Evolutionary conservation across 352 stramenopile species (phyloP).

Genomic region (Phytophthora sp.): DNA sequence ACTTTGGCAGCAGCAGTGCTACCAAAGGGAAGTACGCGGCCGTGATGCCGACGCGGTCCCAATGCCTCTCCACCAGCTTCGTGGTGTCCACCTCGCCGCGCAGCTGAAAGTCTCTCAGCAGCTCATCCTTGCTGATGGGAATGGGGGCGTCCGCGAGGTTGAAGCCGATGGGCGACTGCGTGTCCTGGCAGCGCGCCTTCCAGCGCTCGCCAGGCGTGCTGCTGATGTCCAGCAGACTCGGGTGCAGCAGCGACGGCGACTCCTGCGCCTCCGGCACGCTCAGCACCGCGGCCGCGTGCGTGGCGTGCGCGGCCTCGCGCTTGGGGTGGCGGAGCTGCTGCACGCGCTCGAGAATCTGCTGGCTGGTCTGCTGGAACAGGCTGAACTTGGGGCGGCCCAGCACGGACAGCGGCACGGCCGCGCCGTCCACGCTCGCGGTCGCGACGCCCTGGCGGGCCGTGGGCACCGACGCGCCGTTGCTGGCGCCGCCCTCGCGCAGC

Average conservation of each 20-base stretch:
- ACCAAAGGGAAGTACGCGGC: slow-evolving; percentile 96
- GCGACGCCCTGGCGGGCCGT: slow-evolving; percentile 3
- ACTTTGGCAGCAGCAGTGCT: slow-evolving; percentile 94
- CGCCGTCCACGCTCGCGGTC: slow-evolving; percentile 24
- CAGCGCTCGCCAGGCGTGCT: slow-evolving; percentile 39
- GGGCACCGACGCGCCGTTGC: slow-evolving; percentile 9
- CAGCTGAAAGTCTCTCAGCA: slow-evolving; percentile 73
- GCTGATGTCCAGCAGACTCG: slow-evolving; percentile 68
- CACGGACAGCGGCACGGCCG: slow-evolving; percentile 52
- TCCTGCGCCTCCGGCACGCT: slow-evolving; percentile 18
- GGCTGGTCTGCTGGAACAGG: slow-evolving; percentile 83
- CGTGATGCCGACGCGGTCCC: slow-evolving; percentile 72
- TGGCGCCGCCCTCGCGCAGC: slow-evolving; percentile 47
- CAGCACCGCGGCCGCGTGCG: slow-evolving; percentile 23
- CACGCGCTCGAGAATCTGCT: slow-evolving; percentile 73
- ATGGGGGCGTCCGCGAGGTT: slow-evolving; percentile 66
- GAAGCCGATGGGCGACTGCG: slow-evolving; percentile 82
- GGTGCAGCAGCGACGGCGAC: slow-evolving; percentile 60
- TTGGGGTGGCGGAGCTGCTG: slow-evolving; percentile 42
- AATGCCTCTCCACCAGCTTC: slow-evolving; percentile 68
- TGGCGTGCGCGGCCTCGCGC: slow-evolving; percentile 9
- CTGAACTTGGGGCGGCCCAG: slow-evolving; percentile 90
- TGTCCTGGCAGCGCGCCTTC: slow-evolving; percentile 62
- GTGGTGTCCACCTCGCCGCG: slow-evolving; percentile 62
- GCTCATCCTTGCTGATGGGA: slow-evolving; percentile 37